phyloP scores from a whole-genome alignment of 176 grass and related monocot genomes.

The Avena eriantha region DNA sequence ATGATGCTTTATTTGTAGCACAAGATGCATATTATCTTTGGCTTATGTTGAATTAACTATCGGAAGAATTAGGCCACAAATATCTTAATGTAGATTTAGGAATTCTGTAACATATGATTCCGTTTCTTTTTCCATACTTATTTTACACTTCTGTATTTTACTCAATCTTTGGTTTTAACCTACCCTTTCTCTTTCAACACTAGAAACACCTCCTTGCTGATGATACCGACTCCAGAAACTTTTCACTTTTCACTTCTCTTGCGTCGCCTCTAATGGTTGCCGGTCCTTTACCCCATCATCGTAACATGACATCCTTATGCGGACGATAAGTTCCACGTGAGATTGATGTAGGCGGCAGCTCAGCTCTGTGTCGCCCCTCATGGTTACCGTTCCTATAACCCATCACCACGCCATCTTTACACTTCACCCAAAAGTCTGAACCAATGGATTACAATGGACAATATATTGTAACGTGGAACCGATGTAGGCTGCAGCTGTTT shows the following conservation, averaged over 20 bases:
- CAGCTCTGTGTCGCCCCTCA: not conserved
- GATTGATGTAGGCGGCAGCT: no score
- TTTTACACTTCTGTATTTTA: not conserved
- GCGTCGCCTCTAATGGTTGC: no score
- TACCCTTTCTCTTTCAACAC: not conserved
- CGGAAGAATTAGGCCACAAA: no score
- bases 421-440: not conserved
- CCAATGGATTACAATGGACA: not conserved
- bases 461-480: not conserved
- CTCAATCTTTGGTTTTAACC: not conserved
- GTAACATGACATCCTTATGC: no score
- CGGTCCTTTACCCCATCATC: no score
- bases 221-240: not conserved
- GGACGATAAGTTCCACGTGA: no score
- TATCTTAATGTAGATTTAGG: no score
- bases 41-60: no score
- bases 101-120: no score
- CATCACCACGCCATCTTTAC: not conserved
- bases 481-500: not conserved
- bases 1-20: no score
- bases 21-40: no score
- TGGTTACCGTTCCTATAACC: not conserved
- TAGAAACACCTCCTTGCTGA: not conserved
- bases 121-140: no score
- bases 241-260: not conserved